A percentile compares a stretch with the other conserved stretches of the same genome.
phyloP scores from a whole-genome alignment of 805 yeast species.

The Kazachstania africana region DNA sequence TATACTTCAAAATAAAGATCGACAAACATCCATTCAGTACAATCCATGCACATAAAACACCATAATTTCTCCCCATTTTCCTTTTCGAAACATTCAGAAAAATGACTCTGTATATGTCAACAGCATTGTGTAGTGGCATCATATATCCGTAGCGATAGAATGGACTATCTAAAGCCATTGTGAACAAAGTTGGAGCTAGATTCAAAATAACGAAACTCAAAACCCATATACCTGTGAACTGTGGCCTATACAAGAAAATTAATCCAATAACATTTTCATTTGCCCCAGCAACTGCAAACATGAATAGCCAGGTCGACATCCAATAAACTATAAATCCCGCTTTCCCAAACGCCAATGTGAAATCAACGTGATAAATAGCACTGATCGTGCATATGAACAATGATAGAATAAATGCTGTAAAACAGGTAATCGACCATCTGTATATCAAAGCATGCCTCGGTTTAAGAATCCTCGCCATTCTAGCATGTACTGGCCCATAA shows the following conservation, averaged over 20 bases:
- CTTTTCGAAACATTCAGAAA: conserved; percentile 47
- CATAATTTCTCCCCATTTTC: conserved; percentile 46
- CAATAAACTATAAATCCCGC: conserved; percentile 67
- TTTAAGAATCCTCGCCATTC: conserved; percentile 35
- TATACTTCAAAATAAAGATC: conserved; percentile 3
- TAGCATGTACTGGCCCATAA: conserved; percentile 41
- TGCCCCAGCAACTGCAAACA: conserved; percentile 69
- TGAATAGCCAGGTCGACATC: conserved; percentile 54
- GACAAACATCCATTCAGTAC: conserved; percentile 38
- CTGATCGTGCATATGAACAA: conserved; percentile 48
- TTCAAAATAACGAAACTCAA: conserved; percentile 59
- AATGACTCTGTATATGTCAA: conserved; percentile 48
- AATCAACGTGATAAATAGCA: conserved; percentile 56
- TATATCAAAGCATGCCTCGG: conserved; percentile 38
- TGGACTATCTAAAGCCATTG: conserved; percentile 45
- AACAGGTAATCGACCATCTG: conserved; percentile 39
- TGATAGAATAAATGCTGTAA: conserved; percentile 45
- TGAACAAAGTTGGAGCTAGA: conserved; percentile 57
- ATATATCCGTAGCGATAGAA: conserved; percentile 57
- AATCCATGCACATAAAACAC: conserved; percentile 50
- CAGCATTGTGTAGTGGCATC: conserved; percentile 57
- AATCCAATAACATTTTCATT: conserved; percentile 54
- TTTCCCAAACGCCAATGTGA: conserved; percentile 45
- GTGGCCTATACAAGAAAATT: conserved; percentile 45
- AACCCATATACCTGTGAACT: conserved; percentile 59